phyloP scores from a whole-genome alignment of 2,329 filamentous ascomycete genomes.

The Biscogniauxia marginata region DNA sequence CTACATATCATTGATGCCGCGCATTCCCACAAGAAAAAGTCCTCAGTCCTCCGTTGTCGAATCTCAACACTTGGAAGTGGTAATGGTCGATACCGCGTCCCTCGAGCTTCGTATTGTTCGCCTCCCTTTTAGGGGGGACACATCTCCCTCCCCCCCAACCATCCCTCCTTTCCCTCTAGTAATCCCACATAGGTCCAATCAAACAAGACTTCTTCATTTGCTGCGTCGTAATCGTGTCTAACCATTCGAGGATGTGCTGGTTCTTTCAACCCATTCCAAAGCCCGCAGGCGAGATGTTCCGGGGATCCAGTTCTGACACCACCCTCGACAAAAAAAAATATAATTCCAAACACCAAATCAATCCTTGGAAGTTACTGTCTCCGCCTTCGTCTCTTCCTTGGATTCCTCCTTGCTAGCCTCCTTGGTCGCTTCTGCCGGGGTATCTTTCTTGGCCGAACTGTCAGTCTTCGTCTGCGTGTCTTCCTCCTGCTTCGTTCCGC shows the following conservation, averaged over 20 bases:
- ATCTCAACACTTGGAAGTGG: constrained; percentile 3
- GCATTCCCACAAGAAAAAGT: constrained; percentile 5
- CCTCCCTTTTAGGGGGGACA: constrained; percentile 9
- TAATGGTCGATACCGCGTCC: not conserved
- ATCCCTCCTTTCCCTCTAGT: constrained; percentile 7
- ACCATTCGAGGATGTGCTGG: constrained; percentile 18
- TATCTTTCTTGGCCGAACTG: constrained; percentile 25
- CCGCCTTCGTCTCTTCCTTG: constrained; percentile 24
- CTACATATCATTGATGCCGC: constrained; percentile 8
- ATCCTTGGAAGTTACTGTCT: constrained; percentile 25
- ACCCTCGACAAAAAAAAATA: not conserved
- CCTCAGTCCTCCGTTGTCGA: constrained; percentile 12
- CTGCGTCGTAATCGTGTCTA: constrained; percentile 23
- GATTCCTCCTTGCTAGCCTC: constrained; percentile 26
- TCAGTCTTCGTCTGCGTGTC: constrained; percentile 23
- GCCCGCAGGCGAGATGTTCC: constrained; percentile 8
- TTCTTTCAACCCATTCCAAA: constrained; percentile 16
- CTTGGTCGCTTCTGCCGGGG: constrained; percentile 19
- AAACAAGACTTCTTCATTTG: constrained; percentile 25
- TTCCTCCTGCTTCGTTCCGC: constrained; percentile 28
- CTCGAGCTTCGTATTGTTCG: constrained; percentile 3
- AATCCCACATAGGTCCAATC: constrained; percentile 21
- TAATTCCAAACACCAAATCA: constrained; percentile 15
- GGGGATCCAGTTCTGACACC: constrained; percentile 8
- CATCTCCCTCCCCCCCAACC: constrained; percentile 2